A percentile compares a stretch with the other conserved stretches of the same genome.
Evolutionary conservation across 2,329 filamentous ascomycete genomes (phyloP).

Genomic region (Diplocarpon rosae): DNA sequence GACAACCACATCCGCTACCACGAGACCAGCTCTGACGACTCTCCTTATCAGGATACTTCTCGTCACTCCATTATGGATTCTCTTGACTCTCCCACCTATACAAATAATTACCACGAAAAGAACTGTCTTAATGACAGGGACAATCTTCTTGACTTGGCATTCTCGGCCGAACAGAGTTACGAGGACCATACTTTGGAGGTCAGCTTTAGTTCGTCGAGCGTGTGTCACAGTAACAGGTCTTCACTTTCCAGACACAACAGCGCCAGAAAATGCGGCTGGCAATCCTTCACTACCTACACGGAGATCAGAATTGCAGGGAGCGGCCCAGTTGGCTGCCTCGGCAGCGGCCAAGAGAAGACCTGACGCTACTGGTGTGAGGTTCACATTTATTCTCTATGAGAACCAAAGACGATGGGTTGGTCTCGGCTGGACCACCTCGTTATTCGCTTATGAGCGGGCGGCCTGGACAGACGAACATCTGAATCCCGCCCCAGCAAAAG

Average conservation of each 20-base stretch:
- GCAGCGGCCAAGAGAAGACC: conserved; percentile 28
- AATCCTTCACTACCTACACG: conserved; percentile 26
- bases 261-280: conserved; percentile 15
- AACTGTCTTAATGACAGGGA: conserved; percentile 76
- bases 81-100: conserved; percentile 70
- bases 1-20: conserved; percentile 84
- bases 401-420: conserved; percentile 94
- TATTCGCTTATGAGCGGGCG: conserved; percentile 82
- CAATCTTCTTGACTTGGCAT: conserved; percentile 82
- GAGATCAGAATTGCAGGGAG: conserved; percentile 15
- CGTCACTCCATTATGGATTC: conserved; percentile 79
- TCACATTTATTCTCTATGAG: conserved; percentile 93
- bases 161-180: conserved; percentile 76
- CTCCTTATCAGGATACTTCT: conserved; percentile 83
- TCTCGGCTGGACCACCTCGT: conserved; percentile 83
- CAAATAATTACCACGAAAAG: conserved; percentile 79
- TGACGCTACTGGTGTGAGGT: conserved; percentile 73
- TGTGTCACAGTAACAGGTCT: conserved; percentile 71
- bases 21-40: conserved; percentile 76
- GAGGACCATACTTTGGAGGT: conserved; percentile 84
- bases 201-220: conserved; percentile 57
- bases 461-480: conserved; percentile 96
- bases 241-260: conserved; percentile 47
- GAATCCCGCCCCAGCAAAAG: conserved; percentile 65
- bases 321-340: conserved; percentile 27